Conservation (phyloP, 176 grass and related monocot species). For the Panicum miliaceum region DNA sequence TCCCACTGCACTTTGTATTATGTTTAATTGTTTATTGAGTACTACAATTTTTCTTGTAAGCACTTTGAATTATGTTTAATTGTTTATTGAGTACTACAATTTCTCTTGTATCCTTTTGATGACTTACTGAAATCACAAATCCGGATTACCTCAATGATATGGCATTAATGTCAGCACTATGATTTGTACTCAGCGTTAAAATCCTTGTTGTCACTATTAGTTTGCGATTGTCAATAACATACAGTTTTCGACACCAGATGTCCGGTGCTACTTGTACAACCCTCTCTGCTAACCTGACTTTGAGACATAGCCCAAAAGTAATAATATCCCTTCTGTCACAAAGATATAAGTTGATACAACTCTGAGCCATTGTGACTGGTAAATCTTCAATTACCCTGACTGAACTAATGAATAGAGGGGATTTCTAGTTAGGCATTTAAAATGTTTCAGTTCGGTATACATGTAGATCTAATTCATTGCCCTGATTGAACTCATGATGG, state of each 20-base stretch:
- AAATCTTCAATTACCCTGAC: neutral
- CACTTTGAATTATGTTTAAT: too few relatives aligned
- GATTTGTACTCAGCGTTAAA: neutral
- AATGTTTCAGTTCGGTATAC: neutral
- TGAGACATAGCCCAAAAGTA: neutral
- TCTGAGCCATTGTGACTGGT: neutral
- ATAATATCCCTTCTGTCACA: neutral
- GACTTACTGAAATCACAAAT: neutral
- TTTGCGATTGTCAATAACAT: neutral
- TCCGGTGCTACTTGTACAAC: neutral
- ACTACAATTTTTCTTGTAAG: neutral
- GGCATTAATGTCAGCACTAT: neutral
- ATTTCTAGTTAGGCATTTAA: neutral
- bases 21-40: neutral
- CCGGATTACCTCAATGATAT: neutral
- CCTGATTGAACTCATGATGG: neutral
- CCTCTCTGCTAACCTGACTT: neutral
- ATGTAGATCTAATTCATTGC: neutral
- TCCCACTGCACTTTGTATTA: neutral
- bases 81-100: neutral
- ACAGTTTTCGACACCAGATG: neutral
- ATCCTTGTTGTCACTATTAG: neutral
- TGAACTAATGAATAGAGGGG: neutral
- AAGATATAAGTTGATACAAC: neutral
- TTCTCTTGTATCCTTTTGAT: neutral